Evolutionary conservation across 768 basidiomycete species (phyloP).

Genomic region (Chalciporus sphaerocephalus): DNA sequence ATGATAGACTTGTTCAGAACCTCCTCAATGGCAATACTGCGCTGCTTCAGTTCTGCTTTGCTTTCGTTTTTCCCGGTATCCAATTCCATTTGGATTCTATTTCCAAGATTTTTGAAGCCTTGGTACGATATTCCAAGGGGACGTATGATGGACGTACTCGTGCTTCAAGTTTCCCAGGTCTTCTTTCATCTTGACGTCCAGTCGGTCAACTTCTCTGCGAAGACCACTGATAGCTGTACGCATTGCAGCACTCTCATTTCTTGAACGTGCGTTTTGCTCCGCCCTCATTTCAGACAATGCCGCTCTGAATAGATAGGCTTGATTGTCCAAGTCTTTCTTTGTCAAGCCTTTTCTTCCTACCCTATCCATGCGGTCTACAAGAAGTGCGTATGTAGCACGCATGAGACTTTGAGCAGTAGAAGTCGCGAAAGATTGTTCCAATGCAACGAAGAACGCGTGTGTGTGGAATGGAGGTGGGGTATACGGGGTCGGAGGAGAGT

Average conservation of each 20-base stretch:
- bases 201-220: slow-evolving; percentile 78
- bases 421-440: slow-evolving; percentile 73
- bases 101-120: neutral
- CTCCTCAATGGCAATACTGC: slow-evolving; percentile 85
- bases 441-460: slow-evolving; percentile 64
- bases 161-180: slow-evolving; percentile 85
- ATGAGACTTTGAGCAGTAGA: slow-evolving; percentile 74
- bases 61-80: slow-evolving; percentile 91
- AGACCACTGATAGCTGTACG: slow-evolving; percentile 71
- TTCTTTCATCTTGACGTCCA: slow-evolving; percentile 92
- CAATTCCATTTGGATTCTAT: slow-evolving; percentile 92
- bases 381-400: slow-evolving; percentile 76
- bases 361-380: slow-evolving; percentile 69
- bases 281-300: slow-evolving; percentile 87
- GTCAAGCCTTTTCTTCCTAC: slow-evolving; percentile 71
- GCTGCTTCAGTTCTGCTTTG: slow-evolving; percentile 74
- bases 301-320: slow-evolving; percentile 93
- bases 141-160: slow-evolving; percentile 56
- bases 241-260: slow-evolving; percentile 82
- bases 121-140: neutral
- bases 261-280: slow-evolving; percentile 75
- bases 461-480: slow-evolving; percentile 78
- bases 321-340: slow-evolving; percentile 78
- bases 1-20: slow-evolving; percentile 72
- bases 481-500: slow-evolving; percentile 35